Conservation (phyloP, 108 stramenopile species). For the Nitzschia sp. region DNA sequence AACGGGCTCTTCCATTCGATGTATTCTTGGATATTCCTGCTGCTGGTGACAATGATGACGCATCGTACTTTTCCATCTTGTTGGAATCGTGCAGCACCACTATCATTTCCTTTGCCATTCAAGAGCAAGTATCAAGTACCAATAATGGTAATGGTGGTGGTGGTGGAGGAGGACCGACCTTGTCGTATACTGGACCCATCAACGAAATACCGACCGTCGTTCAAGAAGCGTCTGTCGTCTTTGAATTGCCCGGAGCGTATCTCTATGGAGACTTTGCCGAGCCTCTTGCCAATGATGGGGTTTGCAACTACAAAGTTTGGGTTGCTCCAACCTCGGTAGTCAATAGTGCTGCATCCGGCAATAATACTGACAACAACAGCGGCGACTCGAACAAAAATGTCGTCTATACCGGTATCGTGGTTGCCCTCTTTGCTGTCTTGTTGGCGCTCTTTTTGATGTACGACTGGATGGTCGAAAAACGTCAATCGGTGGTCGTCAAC, state of each 20-base stretch:
- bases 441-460: slow-evolving; percentile 18
- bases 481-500: slow-evolving; percentile 30
- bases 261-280: slow-evolving; percentile 9
- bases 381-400: not conserved
- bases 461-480: slow-evolving; percentile 32
- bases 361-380: not conserved
- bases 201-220: not conserved
- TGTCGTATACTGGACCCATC: not conserved
- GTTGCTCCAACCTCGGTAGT: slow-evolving; percentile 1
- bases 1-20: slow-evolving; percentile 3
- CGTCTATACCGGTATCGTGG: slow-evolving; percentile 20
- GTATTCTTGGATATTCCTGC: not conserved
- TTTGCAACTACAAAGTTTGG: slow-evolving; percentile 5
- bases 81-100: slow-evolving; percentile 5
- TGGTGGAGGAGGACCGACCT: not conserved
- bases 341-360: not conserved
- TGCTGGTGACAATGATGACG: not conserved
- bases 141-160: too few species aligned
- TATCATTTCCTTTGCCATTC: slow-evolving; percentile 9
- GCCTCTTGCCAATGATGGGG: not conserved
- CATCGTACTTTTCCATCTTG: slow-evolving; percentile 7
- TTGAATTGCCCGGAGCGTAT: slow-evolving; percentile 4
- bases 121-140: not conserved
- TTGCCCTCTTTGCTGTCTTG: slow-evolving; percentile 9
- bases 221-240: not conserved